Conservation (phyloP, 371 early-diverging fungal species). For the Aphelidium insulamus region DNA sequence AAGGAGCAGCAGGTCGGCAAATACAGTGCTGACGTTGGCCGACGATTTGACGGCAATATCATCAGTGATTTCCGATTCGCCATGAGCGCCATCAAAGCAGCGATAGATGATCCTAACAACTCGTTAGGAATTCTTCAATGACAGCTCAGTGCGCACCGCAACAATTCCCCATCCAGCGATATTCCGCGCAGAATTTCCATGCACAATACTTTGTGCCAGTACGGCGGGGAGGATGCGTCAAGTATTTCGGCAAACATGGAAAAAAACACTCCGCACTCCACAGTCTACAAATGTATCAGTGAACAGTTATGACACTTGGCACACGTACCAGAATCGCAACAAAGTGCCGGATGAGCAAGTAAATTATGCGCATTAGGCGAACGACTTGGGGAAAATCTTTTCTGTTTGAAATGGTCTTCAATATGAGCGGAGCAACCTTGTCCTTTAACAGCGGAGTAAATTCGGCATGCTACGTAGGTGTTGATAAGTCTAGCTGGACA, state of each 20-base stretch:
- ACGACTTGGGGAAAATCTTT: constrained; percentile 60
- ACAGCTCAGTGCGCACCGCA: too few relatives aligned
- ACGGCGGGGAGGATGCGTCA: constrained; percentile 25
- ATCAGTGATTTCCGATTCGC: too few relatives aligned
- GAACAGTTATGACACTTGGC: not conserved
- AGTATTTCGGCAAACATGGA: constrained; percentile 61
- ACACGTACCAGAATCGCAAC: constrained; percentile 33
- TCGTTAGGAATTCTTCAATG: too few relatives aligned
- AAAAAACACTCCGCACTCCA: constrained; percentile 82
- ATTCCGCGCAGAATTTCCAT: constrained; percentile 61
- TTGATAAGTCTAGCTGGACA: not conserved
- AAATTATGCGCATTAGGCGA: constrained; percentile 59
- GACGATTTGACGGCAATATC: too few relatives aligned
- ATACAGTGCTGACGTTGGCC: too few relatives aligned
- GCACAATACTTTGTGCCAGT: constrained; percentile 73
- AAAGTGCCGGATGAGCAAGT: constrained; percentile 54
- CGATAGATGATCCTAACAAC: too few relatives aligned
- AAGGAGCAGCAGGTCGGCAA: too few relatives aligned
- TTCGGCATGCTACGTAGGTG: constrained; percentile 32
- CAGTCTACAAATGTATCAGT: constrained; percentile 16
- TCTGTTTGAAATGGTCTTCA: constrained; percentile 69
- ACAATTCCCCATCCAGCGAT: constrained; percentile 28
- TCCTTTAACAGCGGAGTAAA: constrained; percentile 46
- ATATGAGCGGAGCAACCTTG: constrained; percentile 63
- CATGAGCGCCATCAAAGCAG: too few relatives aligned